Conservation (phyloP, 2,329 filamentous ascomycete genomes). For the Furcasterigmium furcatum region DNA sequence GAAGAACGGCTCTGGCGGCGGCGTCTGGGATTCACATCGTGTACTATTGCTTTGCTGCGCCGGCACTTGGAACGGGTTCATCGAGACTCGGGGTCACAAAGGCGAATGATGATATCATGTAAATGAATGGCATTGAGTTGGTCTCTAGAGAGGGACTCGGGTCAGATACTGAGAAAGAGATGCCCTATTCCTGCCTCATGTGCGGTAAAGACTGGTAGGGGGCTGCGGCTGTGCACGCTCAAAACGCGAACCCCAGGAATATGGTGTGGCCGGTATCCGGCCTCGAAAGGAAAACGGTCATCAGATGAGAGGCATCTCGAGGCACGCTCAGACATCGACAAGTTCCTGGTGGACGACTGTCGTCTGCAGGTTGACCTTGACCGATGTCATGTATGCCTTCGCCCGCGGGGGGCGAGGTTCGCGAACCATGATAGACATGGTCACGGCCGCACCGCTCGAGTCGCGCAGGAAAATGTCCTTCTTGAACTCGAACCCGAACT, state of each 20-base stretch:
- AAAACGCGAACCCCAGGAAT: no score
- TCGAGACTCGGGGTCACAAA: no score
- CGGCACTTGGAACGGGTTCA: background rate
- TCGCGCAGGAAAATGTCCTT: constrained; percentile 61
- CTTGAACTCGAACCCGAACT: constrained; percentile 68
- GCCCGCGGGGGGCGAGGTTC: constrained; percentile 50
- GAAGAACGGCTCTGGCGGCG: background rate
- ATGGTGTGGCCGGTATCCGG: no score
- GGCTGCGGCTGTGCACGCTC: no score
- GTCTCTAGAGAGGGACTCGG: background rate
- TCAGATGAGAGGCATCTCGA: background rate
- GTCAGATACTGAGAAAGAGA: background rate
- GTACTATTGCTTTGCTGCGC: background rate
- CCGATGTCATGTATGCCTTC: constrained; percentile 20
- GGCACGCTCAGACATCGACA: background rate
- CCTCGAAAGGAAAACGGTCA: no score
- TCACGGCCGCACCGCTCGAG: constrained; percentile 52
- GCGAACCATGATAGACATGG: constrained; percentile 78
- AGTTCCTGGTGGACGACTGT: constrained; percentile 20
- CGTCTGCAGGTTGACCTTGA: constrained; percentile 30
- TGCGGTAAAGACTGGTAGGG: constrained; percentile 4
- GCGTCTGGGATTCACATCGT: background rate
- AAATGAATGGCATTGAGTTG: constrained; percentile 1
- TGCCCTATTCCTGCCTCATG: background rate
- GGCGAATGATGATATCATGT: background rate